Percentiles rank a stretch among this genome's conserved stretches.
These are phyloP conservation scores for Monosporascus cannonballus DNA, from an alignment of 2,329 filamentous ascomycete species.

Conservation along the genomic window DNA sequence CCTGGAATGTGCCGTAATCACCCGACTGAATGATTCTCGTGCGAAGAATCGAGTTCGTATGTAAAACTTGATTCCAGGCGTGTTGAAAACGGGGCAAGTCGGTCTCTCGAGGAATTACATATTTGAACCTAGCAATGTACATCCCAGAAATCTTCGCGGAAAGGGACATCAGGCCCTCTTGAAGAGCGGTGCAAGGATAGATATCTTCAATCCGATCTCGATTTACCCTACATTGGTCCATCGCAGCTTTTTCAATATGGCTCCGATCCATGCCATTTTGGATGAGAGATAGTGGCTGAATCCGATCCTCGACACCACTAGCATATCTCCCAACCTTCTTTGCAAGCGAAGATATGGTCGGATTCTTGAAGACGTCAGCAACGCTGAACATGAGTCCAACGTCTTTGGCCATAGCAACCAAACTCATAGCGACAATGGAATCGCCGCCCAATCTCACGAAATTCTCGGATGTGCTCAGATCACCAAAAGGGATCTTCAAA, in stretches of 20 bases:
- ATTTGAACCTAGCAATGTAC: neutral
- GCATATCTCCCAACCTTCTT: too few species aligned
- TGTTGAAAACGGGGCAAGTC: neutral
- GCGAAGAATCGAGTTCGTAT: too few species aligned
- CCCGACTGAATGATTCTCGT: too few species aligned
- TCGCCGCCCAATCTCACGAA: conserved; percentile 38
- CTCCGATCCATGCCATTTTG: neutral
- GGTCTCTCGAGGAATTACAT: neutral
- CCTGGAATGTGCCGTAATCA: too few species aligned
- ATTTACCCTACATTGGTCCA: neutral
- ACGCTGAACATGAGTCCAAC: conserved; percentile 25
- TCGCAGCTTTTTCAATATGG: neutral
- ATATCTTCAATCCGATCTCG: conserved; percentile 14
- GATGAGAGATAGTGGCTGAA: neutral
- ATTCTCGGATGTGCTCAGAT: conserved; percentile 24
- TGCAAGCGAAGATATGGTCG: conserved; percentile 16
- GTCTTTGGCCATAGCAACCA: conserved; percentile 31
- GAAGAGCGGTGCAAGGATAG: conserved; percentile 23
- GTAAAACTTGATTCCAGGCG: neutral
- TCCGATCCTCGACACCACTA: too few species aligned
- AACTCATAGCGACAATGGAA: conserved; percentile 37
- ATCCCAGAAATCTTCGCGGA: conserved; percentile 14
- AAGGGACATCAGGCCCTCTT: conserved; percentile 24
- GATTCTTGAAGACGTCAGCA: conserved; percentile 24
- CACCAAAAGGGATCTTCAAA: conserved; percentile 35